These are phyloP conservation scores for Beta macrorhiza DNA, from an alignment of 179 eudicot species.

Conservation along the genomic window DNA sequence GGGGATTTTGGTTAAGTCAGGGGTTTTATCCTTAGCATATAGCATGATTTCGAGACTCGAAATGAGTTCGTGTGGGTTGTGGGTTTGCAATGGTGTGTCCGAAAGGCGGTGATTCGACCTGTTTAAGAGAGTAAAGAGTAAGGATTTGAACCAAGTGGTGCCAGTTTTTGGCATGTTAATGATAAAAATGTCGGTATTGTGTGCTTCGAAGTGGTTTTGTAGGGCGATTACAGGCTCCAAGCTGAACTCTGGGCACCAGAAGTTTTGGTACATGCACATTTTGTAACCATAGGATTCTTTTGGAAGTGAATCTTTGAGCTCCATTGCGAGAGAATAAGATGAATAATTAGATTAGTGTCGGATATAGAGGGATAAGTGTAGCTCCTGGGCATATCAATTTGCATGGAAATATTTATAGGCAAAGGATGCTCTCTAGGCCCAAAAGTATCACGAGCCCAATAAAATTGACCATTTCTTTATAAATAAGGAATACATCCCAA, in stretches of 20 bases:
- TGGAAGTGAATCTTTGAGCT: neutral
- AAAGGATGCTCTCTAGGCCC: no score
- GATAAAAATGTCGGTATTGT: constrained; percentile 5
- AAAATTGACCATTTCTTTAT: no score
- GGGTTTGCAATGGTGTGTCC: neutral
- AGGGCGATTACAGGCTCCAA: constrained; percentile 10
- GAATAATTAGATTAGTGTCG: no score
- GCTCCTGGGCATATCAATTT: no score
- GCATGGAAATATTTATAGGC: no score
- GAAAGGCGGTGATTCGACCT: neutral
- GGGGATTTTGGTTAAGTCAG: neutral
- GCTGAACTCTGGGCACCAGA: constrained; percentile 14
- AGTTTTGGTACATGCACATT: constrained; percentile 8
- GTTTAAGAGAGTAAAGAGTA: neutral
- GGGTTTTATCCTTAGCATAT: neutral
- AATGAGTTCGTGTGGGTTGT: neutral
- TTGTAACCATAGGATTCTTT: constrained; percentile 9
- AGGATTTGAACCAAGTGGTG: constrained; percentile 7
- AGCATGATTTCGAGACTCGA: neutral
- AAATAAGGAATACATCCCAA: no score
- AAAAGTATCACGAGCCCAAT: no score
- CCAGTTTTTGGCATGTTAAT: constrained; percentile 17
- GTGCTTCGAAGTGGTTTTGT: neutral
- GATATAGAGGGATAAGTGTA: no score
- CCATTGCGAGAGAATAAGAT: neutral